Evolutionary conservation across 148 eudicot genomes (phyloP), one percentile per base, ranked within the genome.

Genomic region (Dysphania ambrosioides): DNA sequence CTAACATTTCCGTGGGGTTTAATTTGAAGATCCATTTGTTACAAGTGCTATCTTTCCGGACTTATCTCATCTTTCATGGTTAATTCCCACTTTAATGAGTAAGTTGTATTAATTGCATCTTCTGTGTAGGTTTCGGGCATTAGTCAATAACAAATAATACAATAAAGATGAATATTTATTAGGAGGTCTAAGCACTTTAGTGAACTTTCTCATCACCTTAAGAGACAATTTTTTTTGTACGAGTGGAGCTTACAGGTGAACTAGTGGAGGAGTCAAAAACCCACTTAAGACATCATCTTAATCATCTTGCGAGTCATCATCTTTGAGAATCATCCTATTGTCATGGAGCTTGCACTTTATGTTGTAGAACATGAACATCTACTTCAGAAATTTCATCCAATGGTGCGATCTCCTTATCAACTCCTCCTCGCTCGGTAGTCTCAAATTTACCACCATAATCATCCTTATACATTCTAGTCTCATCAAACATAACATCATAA

Each of bases 401-500:
- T 35, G 4, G 1, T 2, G 1, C 29, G 23, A 27, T 31, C 8
- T 66, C 29, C 3, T 38, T 0, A 8, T 66, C 49, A 2, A 36
- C 18, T 23, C 8, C 0, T n/a, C n/a, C 53, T 1, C 30, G 1
- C 8, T 66, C 26, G 0, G n/a, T n/a, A n/a, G n/a, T 38, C 51
- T 40, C 19, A 18, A 51, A 36, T n/a, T 34, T 35, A 1, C 29
- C 31, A 64, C 68, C 44, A 36, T 7, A 47, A 23, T 51, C 38
- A 23, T 59, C 78, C 42, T 34, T 74, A 4, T 74, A 74, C 23
- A 74, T 21, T 3, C 34, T 16, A 10, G 13, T 6, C 13, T 62
- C 69, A 63, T 63, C 44, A 47, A 74, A 74, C 0, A 56, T 31
- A 9, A 74, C 30, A 49, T 74, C 60, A 18, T n/a, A 40, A 10